phyloP scores from a whole-genome alignment of 148 eudicot genomes.

The Arctostaphylos glauca region DNA sequence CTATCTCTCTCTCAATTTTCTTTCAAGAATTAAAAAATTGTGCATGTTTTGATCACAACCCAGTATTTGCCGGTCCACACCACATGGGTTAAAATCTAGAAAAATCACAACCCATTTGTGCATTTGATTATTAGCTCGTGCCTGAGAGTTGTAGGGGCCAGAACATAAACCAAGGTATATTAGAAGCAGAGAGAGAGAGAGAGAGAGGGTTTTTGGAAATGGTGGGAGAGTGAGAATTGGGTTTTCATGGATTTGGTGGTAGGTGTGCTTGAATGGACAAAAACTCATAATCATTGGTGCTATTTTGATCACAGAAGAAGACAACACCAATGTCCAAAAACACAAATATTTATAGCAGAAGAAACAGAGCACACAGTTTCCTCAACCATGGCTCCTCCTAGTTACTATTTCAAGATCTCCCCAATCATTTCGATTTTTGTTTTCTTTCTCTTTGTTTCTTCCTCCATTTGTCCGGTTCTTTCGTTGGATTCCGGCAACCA shows the following conservation, averaged over 20 bases:
- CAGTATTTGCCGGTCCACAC: slow-evolving; percentile 41
- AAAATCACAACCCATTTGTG: slow-evolving; percentile 31
- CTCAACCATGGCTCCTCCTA: slow-evolving; percentile 24
- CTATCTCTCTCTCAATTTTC: slow-evolving; percentile 17
- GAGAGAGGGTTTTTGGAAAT: background rate
- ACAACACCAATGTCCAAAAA: slow-evolving; percentile 39
- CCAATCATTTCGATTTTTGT: slow-evolving; percentile 56
- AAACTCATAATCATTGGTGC: slow-evolving; percentile 17
- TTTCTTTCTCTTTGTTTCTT: slow-evolving; percentile 38
- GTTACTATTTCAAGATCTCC: slow-evolving; percentile 32
- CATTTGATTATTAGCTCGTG: slow-evolving; percentile 24
- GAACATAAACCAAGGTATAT: slow-evolving; percentile 28
- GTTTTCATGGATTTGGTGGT: slow-evolving; percentile 17
- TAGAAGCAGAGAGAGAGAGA: slow-evolving; percentile 25
- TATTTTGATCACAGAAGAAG: slow-evolving; percentile 40
- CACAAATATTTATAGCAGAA: slow-evolving; percentile 31
- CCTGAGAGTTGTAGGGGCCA: slow-evolving; percentile 14
- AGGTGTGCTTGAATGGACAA: slow-evolving; percentile 23
- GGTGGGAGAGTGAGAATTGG: background rate
- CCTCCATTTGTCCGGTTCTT: slow-evolving; percentile 36
- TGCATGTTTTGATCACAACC: slow-evolving; percentile 46
- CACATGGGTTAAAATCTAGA: slow-evolving; percentile 58
- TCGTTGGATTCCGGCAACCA: slow-evolving; percentile 23
- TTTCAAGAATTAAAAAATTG: slow-evolving; percentile 18
- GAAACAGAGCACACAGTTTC: slow-evolving; percentile 11